Evolutionary conservation across 768 basidiomycete genomes (phyloP).

Genomic region (Pleurotus djamor): DNA sequence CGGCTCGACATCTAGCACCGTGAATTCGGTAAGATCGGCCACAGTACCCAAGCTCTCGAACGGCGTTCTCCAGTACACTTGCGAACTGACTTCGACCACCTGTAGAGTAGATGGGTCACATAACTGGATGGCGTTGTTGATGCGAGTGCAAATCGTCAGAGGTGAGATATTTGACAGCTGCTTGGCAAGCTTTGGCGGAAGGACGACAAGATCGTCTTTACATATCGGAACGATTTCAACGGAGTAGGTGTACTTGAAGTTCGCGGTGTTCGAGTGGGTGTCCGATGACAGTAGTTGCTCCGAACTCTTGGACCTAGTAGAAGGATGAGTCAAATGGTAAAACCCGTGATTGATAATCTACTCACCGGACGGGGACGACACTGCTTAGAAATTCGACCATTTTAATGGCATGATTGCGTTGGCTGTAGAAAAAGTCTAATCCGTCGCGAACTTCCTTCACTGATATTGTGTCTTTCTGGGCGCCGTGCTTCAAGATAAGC

Average conservation of each 20-base stretch:
- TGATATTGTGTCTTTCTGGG: constrained; percentile 93
- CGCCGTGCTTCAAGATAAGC: constrained; percentile 92
- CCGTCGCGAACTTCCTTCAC: constrained; percentile 94
- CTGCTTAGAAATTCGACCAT: constrained; percentile 93
- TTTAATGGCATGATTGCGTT: constrained; percentile 88
- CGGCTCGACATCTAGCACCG: constrained; percentile 91
- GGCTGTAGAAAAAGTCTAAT: constrained; percentile 95
- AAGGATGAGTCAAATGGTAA: neutral
- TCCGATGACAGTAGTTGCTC: constrained; percentile 94
- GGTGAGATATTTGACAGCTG: constrained; percentile 86
- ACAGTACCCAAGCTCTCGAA: constrained; percentile 83
- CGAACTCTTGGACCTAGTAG: constrained; percentile 78
- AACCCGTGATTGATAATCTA: constrained; percentile 9
- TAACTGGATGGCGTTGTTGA: constrained; percentile 89
- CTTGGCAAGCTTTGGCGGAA: constrained; percentile 82
- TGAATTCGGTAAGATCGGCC: constrained; percentile 90
- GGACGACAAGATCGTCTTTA: constrained; percentile 95
- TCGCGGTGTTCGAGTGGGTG: constrained; percentile 89
- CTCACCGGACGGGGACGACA: constrained; percentile 86
- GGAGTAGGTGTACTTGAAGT: constrained; percentile 97
- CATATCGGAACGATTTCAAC: constrained; percentile 97
- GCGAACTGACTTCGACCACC: constrained; percentile 72
- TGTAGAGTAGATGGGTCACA: constrained; percentile 89
- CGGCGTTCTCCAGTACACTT: constrained; percentile 88
- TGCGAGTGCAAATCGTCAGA: constrained; percentile 83